Conservation (phyloP, 2,329 filamentous ascomycete species). For the Epichloe glyceriae region DNA sequence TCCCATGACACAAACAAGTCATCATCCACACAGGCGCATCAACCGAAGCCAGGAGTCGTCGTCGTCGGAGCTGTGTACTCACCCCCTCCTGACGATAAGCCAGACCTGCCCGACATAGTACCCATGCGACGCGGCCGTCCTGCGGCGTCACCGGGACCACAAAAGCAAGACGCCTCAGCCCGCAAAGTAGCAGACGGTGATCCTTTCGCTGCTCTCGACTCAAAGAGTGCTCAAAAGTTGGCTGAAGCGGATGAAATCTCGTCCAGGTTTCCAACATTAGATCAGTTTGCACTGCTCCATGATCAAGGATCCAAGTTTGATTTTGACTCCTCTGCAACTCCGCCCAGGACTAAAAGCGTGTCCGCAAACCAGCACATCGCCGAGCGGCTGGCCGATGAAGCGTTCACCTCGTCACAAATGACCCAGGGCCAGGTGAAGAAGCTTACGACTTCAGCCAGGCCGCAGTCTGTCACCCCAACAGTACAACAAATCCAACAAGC, state of each 20-base stretch:
- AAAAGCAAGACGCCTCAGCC: constrained; percentile 43
- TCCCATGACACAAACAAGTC: constrained; percentile 22
- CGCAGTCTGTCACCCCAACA: constrained; percentile 20
- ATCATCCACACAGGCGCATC: constrained; percentile 37
- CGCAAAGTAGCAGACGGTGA: constrained; percentile 59
- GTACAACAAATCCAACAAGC: constrained; percentile 10
- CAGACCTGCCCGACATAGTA: constrained; percentile 72
- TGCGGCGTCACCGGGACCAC: constrained; percentile 25
- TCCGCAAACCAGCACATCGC: constrained; percentile 52
- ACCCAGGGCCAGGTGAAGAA: constrained; percentile 7
- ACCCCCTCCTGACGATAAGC: constrained; percentile 56
- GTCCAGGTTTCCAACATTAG: constrained; percentile 73
- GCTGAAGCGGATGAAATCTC: constrained; percentile 64
- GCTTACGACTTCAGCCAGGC: constrained; percentile 12
- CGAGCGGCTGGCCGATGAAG: constrained; percentile 71
- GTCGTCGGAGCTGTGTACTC: constrained; percentile 69
- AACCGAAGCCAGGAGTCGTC: constrained; percentile 39
- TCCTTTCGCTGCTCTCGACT: constrained; percentile 83
- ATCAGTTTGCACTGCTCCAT: constrained; percentile 84
- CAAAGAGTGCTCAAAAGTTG: constrained; percentile 32
- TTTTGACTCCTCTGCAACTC: constrained; percentile 48
- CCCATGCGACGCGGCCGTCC: constrained; percentile 83
- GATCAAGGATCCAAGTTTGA: constrained; percentile 76
- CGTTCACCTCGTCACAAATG: constrained; percentile 45
- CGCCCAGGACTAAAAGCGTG: constrained; percentile 34